Evolutionary conservation across 352 stramenopile genomes (phyloP).

Genomic region (Pythium sp.): DNA sequence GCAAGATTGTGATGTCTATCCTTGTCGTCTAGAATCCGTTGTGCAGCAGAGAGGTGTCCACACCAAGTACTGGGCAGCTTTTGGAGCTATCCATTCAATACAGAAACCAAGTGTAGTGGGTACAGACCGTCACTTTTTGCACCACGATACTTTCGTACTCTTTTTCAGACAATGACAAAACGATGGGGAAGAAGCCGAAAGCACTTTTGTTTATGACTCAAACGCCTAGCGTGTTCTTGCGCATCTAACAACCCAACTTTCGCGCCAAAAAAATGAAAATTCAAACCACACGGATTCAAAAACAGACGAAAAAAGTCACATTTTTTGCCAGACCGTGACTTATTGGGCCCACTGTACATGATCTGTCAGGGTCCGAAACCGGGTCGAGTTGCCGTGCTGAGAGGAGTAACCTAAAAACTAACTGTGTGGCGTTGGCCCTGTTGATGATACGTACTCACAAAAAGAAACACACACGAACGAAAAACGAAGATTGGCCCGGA

Average conservation of each 20-base stretch:
- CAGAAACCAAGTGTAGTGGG: background rate
- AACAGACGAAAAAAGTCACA: constrained; percentile 6
- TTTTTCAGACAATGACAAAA: constrained; percentile 3
- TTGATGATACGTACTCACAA: background rate
- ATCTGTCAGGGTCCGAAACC: background rate
- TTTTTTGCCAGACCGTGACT: constrained; percentile 2
- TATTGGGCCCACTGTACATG: constrained; percentile 2
- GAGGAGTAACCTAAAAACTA: background rate
- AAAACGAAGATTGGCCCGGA: no score
- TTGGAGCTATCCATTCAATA: background rate
- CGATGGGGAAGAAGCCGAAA: constrained; percentile 2
- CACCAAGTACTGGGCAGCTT: constrained; percentile 5
- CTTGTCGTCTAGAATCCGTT: constrained; percentile 8
- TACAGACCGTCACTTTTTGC: constrained; percentile 1
- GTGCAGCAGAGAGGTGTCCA: constrained; percentile 6
- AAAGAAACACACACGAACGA: background rate
- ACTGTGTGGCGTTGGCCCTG: background rate
- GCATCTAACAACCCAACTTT: background rate
- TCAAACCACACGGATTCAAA: background rate
- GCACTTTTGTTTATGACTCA: background rate
- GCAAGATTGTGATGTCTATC: constrained; percentile 7
- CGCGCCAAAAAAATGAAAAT: constrained; percentile 3
- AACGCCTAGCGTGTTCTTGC: background rate
- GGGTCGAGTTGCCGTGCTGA: background rate
- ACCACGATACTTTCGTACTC: constrained; percentile 1